These are phyloP conservation scores for Heliocybe sulcata DNA, from an alignment of 1,284 basidiomycete genomes.

Conservation along the genomic window DNA sequence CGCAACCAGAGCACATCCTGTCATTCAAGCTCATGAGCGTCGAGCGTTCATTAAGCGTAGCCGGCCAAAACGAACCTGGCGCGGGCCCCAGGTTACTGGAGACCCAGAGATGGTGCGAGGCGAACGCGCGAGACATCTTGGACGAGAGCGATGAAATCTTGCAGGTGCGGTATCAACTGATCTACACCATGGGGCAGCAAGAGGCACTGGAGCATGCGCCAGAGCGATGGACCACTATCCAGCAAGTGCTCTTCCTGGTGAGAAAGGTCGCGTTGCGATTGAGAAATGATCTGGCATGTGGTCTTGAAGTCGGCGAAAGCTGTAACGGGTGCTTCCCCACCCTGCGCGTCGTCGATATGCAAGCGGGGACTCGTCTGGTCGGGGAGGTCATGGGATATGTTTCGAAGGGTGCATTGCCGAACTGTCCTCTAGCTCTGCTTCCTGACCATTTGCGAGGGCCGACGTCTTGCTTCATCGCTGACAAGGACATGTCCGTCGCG, in stretches of 20 bases:
- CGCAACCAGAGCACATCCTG: constrained; percentile 46
- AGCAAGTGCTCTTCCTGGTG: constrained; percentile 28
- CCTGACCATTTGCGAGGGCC: constrained; percentile 6
- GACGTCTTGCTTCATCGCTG: constrained; percentile 9
- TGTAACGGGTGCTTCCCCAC: constrained; percentile 6
- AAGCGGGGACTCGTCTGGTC: not conserved
- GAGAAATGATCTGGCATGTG: not conserved
- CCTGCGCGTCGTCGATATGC: constrained; percentile 9
- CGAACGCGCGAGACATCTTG: constrained; percentile 32
- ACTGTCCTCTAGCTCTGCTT: constrained; percentile 5
- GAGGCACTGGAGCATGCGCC: constrained; percentile 32
- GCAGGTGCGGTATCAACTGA: constrained; percentile 38
- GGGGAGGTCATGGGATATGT: constrained; percentile 6
- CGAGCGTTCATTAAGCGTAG: constrained; percentile 17
- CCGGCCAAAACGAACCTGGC: not conserved
- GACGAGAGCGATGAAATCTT: constrained; percentile 51
- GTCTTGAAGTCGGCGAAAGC: constrained; percentile 4
- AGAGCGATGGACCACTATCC: constrained; percentile 36
- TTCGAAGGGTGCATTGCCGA: constrained; percentile 6
- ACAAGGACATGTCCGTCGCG: not conserved
- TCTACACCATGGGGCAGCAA: constrained; percentile 40
- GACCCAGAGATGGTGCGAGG: constrained; percentile 28
- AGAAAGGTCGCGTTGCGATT: constrained; percentile 18
- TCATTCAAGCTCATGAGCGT: constrained; percentile 40
- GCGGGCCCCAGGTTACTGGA: constrained; percentile 12